phyloP scores from a whole-genome alignment of 768 basidiomycete genomes.

The Psilocybe subaeruginosa region DNA sequence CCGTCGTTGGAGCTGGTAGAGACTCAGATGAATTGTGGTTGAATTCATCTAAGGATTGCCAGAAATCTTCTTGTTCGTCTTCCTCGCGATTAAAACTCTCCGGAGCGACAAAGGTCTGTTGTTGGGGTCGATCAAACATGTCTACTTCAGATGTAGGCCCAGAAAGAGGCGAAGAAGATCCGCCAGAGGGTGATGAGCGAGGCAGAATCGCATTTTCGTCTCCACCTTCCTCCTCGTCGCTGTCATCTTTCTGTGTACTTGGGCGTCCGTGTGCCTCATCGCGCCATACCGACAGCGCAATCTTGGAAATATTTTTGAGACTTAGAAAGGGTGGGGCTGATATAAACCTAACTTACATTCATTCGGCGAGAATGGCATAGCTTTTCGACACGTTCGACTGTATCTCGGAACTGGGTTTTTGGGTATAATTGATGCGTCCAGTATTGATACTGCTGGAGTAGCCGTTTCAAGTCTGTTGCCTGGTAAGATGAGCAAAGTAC shows the following conservation, averaged over 20 bases:
- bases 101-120: conserved; percentile 1
- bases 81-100: conserved; percentile 19
- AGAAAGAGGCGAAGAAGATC: conserved; percentile 22
- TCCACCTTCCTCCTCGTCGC: conserved; percentile 19
- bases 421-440: conserved; percentile 96
- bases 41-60: conserved; percentile 64
- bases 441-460: conserved; percentile 87
- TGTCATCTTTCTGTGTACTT: conserved; percentile 28
- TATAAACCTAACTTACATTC: conserved; percentile 57
- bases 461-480: conserved; percentile 79
- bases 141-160: conserved; percentile 18
- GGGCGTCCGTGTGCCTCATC: conserved; percentile 56
- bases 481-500: conserved; percentile 30
- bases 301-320: conserved; percentile 38
- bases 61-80: conserved; percentile 66
- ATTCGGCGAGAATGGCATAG: conserved; percentile 85
- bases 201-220: conserved; percentile 17
- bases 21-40: conserved; percentile 30
- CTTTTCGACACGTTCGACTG: conserved; percentile 84
- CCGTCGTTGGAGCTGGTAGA: conserved; percentile 22
- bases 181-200: conserved; percentile 24
- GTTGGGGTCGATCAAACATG: conserved; percentile 7
- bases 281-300: conserved; percentile 74
- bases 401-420: conserved; percentile 85
- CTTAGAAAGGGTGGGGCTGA: neutral